These are phyloP conservation scores for Mortierella sp. DNA, from an alignment of 371 early-diverging fungal genomes.

Conservation along the genomic window DNA sequence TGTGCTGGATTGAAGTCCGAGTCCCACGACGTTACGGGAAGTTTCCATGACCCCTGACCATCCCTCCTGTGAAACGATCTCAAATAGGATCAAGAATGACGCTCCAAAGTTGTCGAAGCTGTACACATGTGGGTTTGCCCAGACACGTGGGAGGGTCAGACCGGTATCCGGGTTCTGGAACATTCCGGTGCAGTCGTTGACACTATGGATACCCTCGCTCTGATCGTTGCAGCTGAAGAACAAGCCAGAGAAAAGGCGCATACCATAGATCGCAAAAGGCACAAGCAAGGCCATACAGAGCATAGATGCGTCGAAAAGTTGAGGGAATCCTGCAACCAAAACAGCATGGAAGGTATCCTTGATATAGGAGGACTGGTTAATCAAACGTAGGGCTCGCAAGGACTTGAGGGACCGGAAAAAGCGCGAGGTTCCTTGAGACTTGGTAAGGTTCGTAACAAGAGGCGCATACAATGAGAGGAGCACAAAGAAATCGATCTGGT, in stretches of 20 bases:
- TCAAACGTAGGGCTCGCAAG: constrained; percentile 70
- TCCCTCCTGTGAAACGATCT: constrained; percentile 77
- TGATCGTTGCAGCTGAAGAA: constrained; percentile 71
- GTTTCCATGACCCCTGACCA: constrained; percentile 74
- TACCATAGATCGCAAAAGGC: constrained; percentile 77
- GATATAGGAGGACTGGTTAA: constrained; percentile 67
- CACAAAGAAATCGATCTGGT: constrained; percentile 73
- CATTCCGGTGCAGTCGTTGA: constrained; percentile 7
- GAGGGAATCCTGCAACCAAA: constrained; percentile 65
- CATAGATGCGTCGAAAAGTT: constrained; percentile 67
- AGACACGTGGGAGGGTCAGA: constrained; percentile 64
- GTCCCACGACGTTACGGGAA: constrained; percentile 65
- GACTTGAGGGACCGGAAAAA: constrained; percentile 74
- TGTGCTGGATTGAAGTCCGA: constrained; percentile 57
- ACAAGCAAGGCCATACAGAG: constrained; percentile 67
- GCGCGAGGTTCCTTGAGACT: constrained; percentile 64
- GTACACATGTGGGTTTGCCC: constrained; percentile 73
- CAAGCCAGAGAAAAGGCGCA: constrained; percentile 68
- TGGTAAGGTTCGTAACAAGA: constrained; percentile 59
- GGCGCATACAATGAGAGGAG: constrained; percentile 67
- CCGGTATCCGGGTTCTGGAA: constrained; percentile 16
- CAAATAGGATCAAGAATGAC: constrained; percentile 69
- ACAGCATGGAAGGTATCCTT: constrained; percentile 73
- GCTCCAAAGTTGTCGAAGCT: constrained; percentile 75
- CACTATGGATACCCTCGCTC: constrained; percentile 16